Conservation (phyloP, 768 basidiomycete genomes). For the Mycena rosella region DNA sequence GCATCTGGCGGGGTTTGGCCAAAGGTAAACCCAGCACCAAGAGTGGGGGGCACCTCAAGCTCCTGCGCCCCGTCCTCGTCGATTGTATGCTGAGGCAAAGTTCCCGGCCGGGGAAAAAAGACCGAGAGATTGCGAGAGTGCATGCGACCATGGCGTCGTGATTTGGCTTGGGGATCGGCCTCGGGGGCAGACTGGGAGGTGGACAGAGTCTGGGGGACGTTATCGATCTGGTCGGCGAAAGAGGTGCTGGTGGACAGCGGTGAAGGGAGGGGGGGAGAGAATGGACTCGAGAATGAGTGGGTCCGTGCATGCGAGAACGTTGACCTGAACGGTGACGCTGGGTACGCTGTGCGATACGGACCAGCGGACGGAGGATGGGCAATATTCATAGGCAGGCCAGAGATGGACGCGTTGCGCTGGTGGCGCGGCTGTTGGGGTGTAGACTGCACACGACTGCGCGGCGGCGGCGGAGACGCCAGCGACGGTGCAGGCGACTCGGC, state of each 20-base stretch:
- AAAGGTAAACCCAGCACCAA: constrained; percentile 53
- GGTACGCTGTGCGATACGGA: constrained; percentile 47
- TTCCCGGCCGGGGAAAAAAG: constrained; percentile 89
- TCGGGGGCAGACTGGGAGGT: constrained; percentile 40
- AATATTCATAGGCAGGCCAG: constrained; percentile 35
- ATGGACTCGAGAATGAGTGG: constrained; percentile 65
- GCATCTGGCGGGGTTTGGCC: constrained; percentile 42
- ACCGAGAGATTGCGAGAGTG: constrained; percentile 94
- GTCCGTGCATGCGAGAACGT: constrained; percentile 58
- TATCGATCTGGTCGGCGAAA: constrained; percentile 40
- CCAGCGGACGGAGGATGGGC: constrained; percentile 44
- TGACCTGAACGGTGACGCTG: constrained; percentile 49
- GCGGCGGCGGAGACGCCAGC: constrained; percentile 30
- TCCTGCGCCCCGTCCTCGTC: constrained; percentile 77
- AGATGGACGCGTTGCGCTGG: constrained; percentile 45
- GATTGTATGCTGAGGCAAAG: constrained; percentile 67
- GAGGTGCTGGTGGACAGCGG: constrained; percentile 61
- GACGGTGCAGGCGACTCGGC: constrained; percentile 25
- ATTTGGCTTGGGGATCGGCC: constrained; percentile 30
- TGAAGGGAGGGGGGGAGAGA: constrained; percentile 62
- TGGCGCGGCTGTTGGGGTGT: constrained; percentile 40
- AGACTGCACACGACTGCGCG: constrained; percentile 46
- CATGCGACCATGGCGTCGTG: constrained; percentile 73
- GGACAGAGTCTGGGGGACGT: constrained; percentile 36
- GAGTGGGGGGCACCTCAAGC: constrained; percentile 58